These are phyloP conservation scores for Alternaria novae-zelandiae DNA, from an alignment of 2,329 filamentous ascomycete species.

Conservation along the genomic window DNA sequence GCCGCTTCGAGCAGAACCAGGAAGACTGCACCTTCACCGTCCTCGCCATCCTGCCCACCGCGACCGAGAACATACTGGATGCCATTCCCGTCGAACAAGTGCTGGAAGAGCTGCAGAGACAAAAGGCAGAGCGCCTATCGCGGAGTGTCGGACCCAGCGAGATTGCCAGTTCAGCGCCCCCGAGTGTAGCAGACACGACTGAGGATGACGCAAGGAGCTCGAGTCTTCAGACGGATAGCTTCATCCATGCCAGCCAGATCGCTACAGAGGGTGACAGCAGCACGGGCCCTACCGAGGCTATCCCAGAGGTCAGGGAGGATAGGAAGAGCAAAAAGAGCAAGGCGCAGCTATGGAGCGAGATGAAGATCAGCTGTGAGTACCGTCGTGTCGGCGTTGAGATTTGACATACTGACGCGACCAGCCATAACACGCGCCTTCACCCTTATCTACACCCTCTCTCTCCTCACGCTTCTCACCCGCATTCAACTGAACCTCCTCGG, in stretches of 20 bases:
- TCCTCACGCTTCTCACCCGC: constrained; percentile 89
- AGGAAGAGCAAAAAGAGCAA: constrained; percentile 76
- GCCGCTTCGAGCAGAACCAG: constrained; percentile 98
- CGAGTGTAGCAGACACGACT: constrained; percentile 65
- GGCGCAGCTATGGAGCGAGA: constrained; percentile 93
- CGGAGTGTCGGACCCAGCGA: constrained; percentile 65
- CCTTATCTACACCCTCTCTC: constrained; percentile 85
- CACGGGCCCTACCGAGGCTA: constrained; percentile 40
- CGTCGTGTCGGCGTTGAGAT: constrained; percentile 4
- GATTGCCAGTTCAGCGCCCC: constrained; percentile 62
- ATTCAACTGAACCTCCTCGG: constrained; percentile 97
- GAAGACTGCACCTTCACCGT: constrained; percentile 98
- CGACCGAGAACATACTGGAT: constrained; percentile 85
- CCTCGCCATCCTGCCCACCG: constrained; percentile 90
- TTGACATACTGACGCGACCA: constrained; percentile 47
- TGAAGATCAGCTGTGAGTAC: constrained; percentile 88
- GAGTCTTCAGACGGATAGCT: constrained; percentile 81
- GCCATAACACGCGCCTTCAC: constrained; percentile 92
- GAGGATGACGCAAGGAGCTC: constrained; percentile 83
- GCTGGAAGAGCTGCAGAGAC: constrained; percentile 90
- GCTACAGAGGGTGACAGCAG: constrained; percentile 57
- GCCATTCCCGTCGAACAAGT: constrained; percentile 90
- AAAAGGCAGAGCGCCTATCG: constrained; percentile 77
- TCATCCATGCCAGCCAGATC: constrained; percentile 81
- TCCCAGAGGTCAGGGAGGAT: constrained; percentile 51